Percentiles rank a stretch among this genome's conserved stretches.
Evolutionary conservation across 1,139 yeast species (phyloP).

Genomic region (Debaryomycetaceae sp.): DNA sequence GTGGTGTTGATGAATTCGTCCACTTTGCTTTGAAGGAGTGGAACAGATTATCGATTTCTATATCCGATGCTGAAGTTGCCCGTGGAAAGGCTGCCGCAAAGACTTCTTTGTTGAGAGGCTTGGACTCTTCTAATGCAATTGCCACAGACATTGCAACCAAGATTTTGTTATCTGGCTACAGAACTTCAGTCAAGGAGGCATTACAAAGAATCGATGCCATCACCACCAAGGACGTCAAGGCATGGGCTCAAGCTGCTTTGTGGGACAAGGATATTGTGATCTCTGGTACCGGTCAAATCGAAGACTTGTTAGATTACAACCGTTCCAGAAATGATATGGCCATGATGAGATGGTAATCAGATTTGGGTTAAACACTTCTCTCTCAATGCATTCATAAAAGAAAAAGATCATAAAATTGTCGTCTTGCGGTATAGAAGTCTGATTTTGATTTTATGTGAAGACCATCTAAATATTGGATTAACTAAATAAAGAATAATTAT

Average conservation of each 20-base stretch:
- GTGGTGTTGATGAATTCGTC: constrained; percentile 64
- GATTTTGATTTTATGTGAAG: constrained; percentile 4
- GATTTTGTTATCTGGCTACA: constrained; percentile 58
- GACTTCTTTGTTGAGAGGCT: constrained; percentile 50
- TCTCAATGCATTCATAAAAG: constrained; percentile 6
- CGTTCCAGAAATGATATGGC: constrained; percentile 87
- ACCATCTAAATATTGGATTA: background rate
- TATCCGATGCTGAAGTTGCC: constrained; percentile 73
- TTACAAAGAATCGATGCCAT: constrained; percentile 62
- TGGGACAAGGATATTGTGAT: constrained; percentile 85
- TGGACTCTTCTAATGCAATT: constrained; percentile 46
- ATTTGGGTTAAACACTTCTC: constrained; percentile 2
- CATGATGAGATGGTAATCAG: constrained; percentile 65
- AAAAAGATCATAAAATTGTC: constrained; percentile 3
- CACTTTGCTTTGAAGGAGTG: constrained; percentile 82
- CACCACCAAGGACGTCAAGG: constrained; percentile 54
- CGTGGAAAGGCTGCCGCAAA: constrained; percentile 73
- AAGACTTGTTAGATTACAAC: constrained; percentile 75
- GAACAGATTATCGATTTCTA: constrained; percentile 75
- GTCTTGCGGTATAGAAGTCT: background rate
- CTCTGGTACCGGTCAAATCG: constrained; percentile 82
- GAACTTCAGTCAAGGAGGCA: constrained; percentile 57
- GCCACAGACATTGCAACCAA: constrained; percentile 59
- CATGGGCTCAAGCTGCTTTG: constrained; percentile 71
- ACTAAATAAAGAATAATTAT: background rate